Evolutionary conservation across 352 stramenopile genomes (phyloP), one percentile per base, ranked within the genome.

Genomic region (Blastocystis sp.): DNA sequence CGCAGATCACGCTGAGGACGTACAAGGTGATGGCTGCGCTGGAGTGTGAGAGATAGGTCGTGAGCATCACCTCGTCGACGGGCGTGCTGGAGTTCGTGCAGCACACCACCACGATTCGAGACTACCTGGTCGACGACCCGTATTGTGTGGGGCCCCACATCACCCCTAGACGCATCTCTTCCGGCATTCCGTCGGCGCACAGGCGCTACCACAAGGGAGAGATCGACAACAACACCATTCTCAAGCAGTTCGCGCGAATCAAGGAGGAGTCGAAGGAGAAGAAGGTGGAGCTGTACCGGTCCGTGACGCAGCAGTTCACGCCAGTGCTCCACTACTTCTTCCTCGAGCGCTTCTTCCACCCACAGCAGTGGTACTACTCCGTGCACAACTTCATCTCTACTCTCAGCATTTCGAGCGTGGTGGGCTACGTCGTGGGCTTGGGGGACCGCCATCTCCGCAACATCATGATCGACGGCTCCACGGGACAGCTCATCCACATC

Each of bases 41-140:
- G 12, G 50, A 10, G 2, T 29, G 33, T 77, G 33, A 50, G n/a
- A 0, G 13, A 6, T 41, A 77, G 66, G 50, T 85, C 26, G 93
- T 95, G 3, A 95, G 95, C 24, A 89, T 97, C 21, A 94, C 92
- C 16, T 96, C 96, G 3, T 94, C 95, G 29, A 95, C 94, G 74
- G 98, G 98, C 39, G 96, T 99, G 67, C 92, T 99, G 4, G 97
- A 99, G 91, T 99, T 96, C 96, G 97, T 99, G 10, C 93, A 98
- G 70, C 94, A 98, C 90, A 99, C 97, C 0, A 93, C 96, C 33
- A 94, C 96, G 2, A 98, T 98, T 92, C 95, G 95, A 0, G 93
- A 95, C 1, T 98, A 97, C 92, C 91, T 99, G 10, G 93, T 95
- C 6, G 93, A 91, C 1, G 92, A 85, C 74, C 59, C 74, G 74